Evolutionary conservation across 495 filamentous ascomycete species (phyloP), one percentile per base, ranked within the genome.

Genomic region (Parathielavia hyrcaniae): DNA sequence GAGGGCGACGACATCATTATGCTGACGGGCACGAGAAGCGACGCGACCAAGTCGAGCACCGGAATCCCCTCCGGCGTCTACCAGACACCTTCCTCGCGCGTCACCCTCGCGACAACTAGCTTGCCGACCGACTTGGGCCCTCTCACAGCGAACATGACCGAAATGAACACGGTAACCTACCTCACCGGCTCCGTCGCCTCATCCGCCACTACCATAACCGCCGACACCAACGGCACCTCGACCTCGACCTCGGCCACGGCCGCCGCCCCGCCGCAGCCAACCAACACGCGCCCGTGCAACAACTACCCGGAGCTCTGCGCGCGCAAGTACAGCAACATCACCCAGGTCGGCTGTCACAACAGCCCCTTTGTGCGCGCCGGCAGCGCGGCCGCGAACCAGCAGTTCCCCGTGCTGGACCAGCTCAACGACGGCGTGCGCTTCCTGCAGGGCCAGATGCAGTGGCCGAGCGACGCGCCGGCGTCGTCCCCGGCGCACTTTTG

Each of bases 381-480:
- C 66, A 86, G 88, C 69, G 80, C 83, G 3, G 89, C 86, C 1
- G 79, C 86, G 54, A 97, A 96, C 68, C 92, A 97, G 69, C 72
- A 76, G 6, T 73, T 87, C 38, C 69, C 73, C 48, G 89, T 96
- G 45, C 76, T 77, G 6, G 69, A 79, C 48, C 92, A 97, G 73
- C 74, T 97, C 34, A 81, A 95, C 66, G 90, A 95, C 61, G 92
- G 92, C 16, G 77, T 96, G 60, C 86, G 92, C 50, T 92, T 95
- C 81, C 81, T 97, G 16, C 90, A 96, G 77, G 90, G 84, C 26
- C 89, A 97, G 73, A 85, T 79, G 40, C 77, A 77, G 52, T 79
- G 69, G 67, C 71, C 75, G 0, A 45, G 57, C 26, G 74, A 73
- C 59, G 69, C 64, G 11, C 71, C 70, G 6, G 67, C 67, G 26